Base-by-base conservation (phyloP, 345 rosid species). In the Euphorbia lathyris region DNA sequence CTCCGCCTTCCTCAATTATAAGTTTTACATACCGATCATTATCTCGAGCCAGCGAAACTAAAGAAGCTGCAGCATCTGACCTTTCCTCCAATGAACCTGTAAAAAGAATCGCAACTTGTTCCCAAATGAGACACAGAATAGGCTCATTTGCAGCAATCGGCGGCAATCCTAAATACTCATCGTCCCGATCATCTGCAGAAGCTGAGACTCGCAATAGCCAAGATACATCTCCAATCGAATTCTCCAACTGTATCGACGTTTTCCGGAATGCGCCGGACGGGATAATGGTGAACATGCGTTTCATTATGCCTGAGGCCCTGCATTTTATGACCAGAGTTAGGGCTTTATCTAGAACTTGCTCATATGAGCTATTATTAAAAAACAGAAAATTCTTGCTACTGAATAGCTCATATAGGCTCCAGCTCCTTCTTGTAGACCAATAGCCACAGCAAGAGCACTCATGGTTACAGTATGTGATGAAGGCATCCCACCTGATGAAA, bases 111-210 rank as follows among this genome's bases (percentile, higher is more conserved):
- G 98, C 94, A 56, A 92, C 76, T 75, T 92, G 94, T 66, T 92
- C 97, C 97, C 96, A 92, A 8, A 92, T 84, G 32, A 92, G 85
- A 68, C 98, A 88, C 25, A 92, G 60, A 38, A 92, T 88, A 6
- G 98, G 98, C 65, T 92, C 96, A 76, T 90, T 92, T 0, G 91
- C 90, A 0, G 98, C 98, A 29, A 92, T 92, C 0, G 98, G 98
- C 0, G 94, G 96, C 32, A 90, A 82, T 26, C 97, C 94, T 0
- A 88, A 69, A 65, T 84, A 87, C 72, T 86, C 96, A 27, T 84
- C 87, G 29, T 85, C 93, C 3, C 88, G 85, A 64, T 87, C 89
- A 32, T 79, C 79, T 0, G 80, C 77, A 0, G 89, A 80, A 40
- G 90, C 89, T 0, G 94, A 88, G 19, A 92, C 98, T 7, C 94